Percentiles rank a stretch among this genome's conserved stretches.
Evolutionary conservation across 2,329 filamentous ascomycete genomes (phyloP).

Genomic region (Trichoderma atroviride): DNA sequence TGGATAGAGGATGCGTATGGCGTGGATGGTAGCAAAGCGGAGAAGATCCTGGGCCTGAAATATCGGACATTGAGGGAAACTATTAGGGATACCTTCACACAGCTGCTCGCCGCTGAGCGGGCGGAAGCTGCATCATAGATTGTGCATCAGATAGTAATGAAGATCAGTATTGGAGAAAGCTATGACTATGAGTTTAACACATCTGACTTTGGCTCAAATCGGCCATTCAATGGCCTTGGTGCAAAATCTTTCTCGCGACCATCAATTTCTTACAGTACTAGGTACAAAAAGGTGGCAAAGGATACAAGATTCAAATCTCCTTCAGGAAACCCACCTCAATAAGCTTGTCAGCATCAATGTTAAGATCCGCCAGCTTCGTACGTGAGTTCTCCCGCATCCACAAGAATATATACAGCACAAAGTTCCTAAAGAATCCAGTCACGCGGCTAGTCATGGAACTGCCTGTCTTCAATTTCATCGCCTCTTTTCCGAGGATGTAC

Average conservation of each 20-base stretch:
- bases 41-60: background rate
- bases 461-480: constrained; percentile 52
- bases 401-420: constrained; percentile 59
- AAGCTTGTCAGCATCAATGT: constrained; percentile 54
- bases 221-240: no score
- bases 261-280: no score
- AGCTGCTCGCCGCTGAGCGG: background rate
- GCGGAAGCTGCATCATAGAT: background rate
- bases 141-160: background rate
- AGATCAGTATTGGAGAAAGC: background rate
- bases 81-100: background rate
- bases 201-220: no score
- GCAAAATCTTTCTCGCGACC: no score
- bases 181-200: no score
- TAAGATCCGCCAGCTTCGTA: constrained; percentile 65
- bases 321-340: constrained; percentile 72
- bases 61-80: background rate
- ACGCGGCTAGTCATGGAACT: constrained; percentile 37
- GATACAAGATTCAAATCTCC: constrained; percentile 52
- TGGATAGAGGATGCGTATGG: constrained; percentile 7
- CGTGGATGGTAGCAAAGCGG: constrained; percentile 5
- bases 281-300: no score
- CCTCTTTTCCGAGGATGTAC: constrained; percentile 64
- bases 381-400: constrained; percentile 68
- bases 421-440: constrained; percentile 44